A percentile compares a stretch with the other conserved stretches of the same genome.
These are phyloP conservation scores for Microcyclosporella mali DNA, from an alignment of 2,329 filamentous ascomycete species.

Conservation along the genomic window DNA sequence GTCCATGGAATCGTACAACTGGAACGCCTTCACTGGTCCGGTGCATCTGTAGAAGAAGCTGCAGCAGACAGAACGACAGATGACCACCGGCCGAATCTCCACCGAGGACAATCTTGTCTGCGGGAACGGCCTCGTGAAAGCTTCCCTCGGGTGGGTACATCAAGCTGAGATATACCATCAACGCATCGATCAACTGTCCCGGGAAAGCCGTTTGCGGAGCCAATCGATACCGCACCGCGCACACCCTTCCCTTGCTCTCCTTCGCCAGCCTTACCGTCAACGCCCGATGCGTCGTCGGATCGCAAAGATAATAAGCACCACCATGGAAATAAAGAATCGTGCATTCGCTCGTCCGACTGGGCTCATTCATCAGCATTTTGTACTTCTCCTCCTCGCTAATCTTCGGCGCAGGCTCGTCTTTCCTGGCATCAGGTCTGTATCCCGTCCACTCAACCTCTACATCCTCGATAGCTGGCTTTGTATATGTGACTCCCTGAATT, in stretches of 20 bases:
- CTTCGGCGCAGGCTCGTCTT: conserved; percentile 47
- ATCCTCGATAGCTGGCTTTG: conserved; percentile 49
- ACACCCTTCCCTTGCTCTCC: conserved; percentile 60
- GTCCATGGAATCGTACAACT: conserved; percentile 56
- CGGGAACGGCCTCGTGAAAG: conserved; percentile 58
- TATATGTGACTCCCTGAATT: conserved; percentile 39
- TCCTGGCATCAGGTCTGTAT: conserved; percentile 52
- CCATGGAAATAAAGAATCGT: conserved; percentile 72
- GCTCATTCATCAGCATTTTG: conserved; percentile 60
- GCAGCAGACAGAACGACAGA: conserved; percentile 59
- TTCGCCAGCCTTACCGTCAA: conserved; percentile 58
- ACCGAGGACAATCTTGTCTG: conserved; percentile 62
- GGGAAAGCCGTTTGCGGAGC: conserved; percentile 72
- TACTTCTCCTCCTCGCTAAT: conserved; percentile 62
- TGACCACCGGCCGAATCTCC: conserved; percentile 75
- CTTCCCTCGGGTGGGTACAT: conserved; percentile 65
- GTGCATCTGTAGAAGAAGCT: conserved; percentile 61
- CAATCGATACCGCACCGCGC: conserved; percentile 68
- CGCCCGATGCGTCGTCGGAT: conserved; percentile 60
- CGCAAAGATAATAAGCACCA: conserved; percentile 66
- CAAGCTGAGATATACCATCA: conserved; percentile 66
- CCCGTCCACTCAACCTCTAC: conserved; percentile 74
- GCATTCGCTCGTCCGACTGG: conserved; percentile 45
- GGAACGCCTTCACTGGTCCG: conserved; percentile 38
- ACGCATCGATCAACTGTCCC: conserved; percentile 63